These are phyloP conservation scores for Cokeromyces recurvatus DNA, from an alignment of 371 early-diverging fungal genomes.

Conservation along the genomic window DNA sequence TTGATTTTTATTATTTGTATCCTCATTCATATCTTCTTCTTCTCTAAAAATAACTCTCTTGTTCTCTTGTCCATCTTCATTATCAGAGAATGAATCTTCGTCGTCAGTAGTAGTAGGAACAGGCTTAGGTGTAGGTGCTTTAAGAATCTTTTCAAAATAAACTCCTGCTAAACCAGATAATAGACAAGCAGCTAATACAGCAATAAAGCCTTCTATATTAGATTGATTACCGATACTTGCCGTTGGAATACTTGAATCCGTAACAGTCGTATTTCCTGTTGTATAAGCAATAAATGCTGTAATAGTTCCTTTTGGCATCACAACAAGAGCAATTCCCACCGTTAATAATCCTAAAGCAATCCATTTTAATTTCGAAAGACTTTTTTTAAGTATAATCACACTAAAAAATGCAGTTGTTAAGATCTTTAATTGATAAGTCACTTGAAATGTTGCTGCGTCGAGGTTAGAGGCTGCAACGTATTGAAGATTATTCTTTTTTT, in stretches of 20 bases:
- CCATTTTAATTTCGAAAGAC: slow-evolving; percentile 76
- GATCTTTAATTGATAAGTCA: slow-evolving; percentile 96
- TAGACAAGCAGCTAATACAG: slow-evolving; percentile 81
- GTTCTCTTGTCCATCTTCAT: slow-evolving; percentile 16
- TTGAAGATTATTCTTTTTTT: slow-evolving; percentile 90
- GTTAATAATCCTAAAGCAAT: slow-evolving; percentile 77
- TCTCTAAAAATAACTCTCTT: slow-evolving; percentile 8
- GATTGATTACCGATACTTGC: slow-evolving; percentile 34
- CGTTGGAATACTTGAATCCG: background rate
- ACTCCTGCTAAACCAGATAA: slow-evolving; percentile 93
- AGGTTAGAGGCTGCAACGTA: slow-evolving; percentile 84
- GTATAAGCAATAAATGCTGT: slow-evolving; percentile 9
- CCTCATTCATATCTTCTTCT: slow-evolving; percentile 5
- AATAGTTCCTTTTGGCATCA: slow-evolving; percentile 29
- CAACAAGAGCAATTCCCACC: slow-evolving; percentile 82
- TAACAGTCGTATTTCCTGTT: slow-evolving; percentile 3
- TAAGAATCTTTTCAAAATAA: slow-evolving; percentile 95
- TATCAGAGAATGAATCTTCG: slow-evolving; percentile 10
- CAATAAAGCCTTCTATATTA: slow-evolving; percentile 40
- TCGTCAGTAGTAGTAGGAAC: no score
- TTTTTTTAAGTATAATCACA: slow-evolving; percentile 70
- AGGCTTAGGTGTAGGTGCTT: slow-evolving; percentile 52
- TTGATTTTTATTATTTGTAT: slow-evolving; percentile 36
- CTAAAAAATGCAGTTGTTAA: slow-evolving; percentile 92
- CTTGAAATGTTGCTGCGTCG: slow-evolving; percentile 96